phyloP scores from a whole-genome alignment of 2,329 filamentous ascomycete genomes.

The Aspergillus uvarum region DNA sequence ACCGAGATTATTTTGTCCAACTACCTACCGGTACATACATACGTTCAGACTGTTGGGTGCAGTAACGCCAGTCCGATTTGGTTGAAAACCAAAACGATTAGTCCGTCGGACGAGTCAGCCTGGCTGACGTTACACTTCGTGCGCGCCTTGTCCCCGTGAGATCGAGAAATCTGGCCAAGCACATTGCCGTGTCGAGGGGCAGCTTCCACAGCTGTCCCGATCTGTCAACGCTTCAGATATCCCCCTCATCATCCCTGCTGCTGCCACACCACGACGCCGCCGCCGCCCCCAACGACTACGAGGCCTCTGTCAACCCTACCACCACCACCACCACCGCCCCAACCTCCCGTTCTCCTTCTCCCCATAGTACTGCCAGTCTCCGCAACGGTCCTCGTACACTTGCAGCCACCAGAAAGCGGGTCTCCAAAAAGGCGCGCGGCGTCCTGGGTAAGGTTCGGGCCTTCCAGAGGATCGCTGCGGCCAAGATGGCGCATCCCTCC shows the following conservation, averaged over 20 bases:
- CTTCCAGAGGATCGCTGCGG: constrained; percentile 40
- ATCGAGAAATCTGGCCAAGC: constrained; percentile 43
- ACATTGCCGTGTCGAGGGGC: constrained; percentile 37
- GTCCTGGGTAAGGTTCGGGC: constrained; percentile 44
- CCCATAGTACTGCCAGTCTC: constrained; percentile 28
- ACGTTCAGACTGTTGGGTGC: neutral
- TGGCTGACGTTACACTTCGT: constrained; percentile 1
- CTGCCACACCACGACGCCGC: constrained; percentile 9
- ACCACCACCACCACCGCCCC: constrained; percentile 32
- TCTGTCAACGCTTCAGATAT: constrained; percentile 40
- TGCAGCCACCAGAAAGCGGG: constrained; percentile 32
- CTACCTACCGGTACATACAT: neutral
- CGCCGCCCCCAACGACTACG: constrained; percentile 26
- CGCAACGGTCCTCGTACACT: constrained; percentile 33
- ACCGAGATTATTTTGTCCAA: neutral
- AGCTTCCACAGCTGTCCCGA: constrained; percentile 47
- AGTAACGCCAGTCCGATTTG: neutral
- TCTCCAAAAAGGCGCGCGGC: constrained; percentile 41
- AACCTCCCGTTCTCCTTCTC: constrained; percentile 34
- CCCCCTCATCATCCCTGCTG: constrained; percentile 25
- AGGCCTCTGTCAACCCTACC: constrained; percentile 29
- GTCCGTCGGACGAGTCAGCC: neutral
- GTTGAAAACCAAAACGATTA: neutral
- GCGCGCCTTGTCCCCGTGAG: constrained; percentile 23
- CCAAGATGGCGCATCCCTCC: constrained; percentile 44